Evolutionary conservation across 2,329 filamentous ascomycete species (phyloP).

Genomic region (Blastomyces parvus): DNA sequence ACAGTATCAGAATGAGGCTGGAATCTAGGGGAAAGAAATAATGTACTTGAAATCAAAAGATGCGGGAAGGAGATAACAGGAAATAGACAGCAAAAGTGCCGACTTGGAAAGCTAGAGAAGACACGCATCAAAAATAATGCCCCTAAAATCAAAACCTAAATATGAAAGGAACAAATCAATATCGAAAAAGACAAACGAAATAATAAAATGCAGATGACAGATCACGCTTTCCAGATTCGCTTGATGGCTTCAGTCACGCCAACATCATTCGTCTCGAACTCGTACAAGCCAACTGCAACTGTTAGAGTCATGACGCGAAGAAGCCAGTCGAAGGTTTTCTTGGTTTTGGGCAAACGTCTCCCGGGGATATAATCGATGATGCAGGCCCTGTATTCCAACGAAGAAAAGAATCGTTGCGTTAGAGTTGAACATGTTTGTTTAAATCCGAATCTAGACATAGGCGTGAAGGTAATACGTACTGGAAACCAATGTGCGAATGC

Average conservation of each 20-base stretch:
- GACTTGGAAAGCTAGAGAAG: not conserved
- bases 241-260: slow-evolving; percentile 83
- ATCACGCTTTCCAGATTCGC: slow-evolving; percentile 72
- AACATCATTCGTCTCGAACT: slow-evolving; percentile 98
- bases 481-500: slow-evolving; percentile 93
- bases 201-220: not conserved
- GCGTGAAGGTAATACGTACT: slow-evolving; percentile 44
- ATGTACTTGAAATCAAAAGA: slow-evolving; percentile 1
- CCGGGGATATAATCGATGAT: slow-evolving; percentile 86
- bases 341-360: slow-evolving; percentile 57
- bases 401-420: not conserved
- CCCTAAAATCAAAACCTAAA: not conserved
- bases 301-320: slow-evolving; percentile 70
- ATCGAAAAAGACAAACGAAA: not conserved
- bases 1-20: not conserved
- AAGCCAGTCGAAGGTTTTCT: slow-evolving; percentile 62
- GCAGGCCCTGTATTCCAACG: slow-evolving; percentile 44
- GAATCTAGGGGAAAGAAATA: not conserved
- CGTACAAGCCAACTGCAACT: slow-evolving; percentile 83
- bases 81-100: not conserved
- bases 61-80: not conserved
- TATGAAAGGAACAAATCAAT: slow-evolving; percentile 22
- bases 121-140: slow-evolving; percentile 1
- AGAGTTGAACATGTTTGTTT: slow-evolving; percentile 8
- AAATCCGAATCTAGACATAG: not conserved